Conservation (phyloP, 805 yeast genomes). For the Hermanozyma aechmeae region DNA sequence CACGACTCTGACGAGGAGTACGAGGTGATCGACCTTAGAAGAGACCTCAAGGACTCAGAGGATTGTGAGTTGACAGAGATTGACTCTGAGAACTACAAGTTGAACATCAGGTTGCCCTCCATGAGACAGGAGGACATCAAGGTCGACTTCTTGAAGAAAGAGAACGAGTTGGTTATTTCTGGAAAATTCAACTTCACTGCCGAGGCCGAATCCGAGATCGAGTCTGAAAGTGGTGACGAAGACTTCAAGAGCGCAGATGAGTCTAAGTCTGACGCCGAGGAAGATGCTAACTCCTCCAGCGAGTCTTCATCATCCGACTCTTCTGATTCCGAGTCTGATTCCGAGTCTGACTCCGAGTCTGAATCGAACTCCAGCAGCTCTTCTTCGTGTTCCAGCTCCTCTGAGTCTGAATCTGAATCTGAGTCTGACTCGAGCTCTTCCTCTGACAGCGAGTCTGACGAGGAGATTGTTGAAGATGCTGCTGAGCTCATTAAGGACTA, state of each 20-base stretch:
- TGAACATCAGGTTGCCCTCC: constrained; percentile 33
- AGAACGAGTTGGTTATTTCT: constrained; percentile 30
- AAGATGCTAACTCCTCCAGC: constrained; percentile 9
- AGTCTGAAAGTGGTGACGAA: constrained; percentile 2
- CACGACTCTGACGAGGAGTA: constrained; percentile 15
- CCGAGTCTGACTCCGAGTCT: constrained; percentile 7
- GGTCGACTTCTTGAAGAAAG: constrained; percentile 28
- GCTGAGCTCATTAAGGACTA: constrained; percentile 27
- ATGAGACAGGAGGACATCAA: constrained; percentile 30
- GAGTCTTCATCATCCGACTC: too few species aligned
- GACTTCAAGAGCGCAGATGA: constrained; percentile 5
- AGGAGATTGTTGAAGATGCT: constrained; percentile 33
- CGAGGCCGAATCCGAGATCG: constrained; percentile 15
- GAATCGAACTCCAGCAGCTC: constrained; percentile 7
- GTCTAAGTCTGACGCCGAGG: constrained; percentile 8
- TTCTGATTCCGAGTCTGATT: constrained; percentile 6
- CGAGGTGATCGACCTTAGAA: constrained; percentile 30
- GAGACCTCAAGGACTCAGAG: constrained; percentile 32
- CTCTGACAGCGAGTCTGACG: constrained; percentile 10
- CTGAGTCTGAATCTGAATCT: constrained; percentile 7
- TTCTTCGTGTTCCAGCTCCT: constrained; percentile 3
- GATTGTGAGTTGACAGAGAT: constrained; percentile 34
- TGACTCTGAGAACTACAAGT: constrained; percentile 29
- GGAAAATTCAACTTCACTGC: constrained; percentile 29
- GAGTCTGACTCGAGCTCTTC: constrained; percentile 4